Evolutionary conservation across 129 eudicot genomes (phyloP), one percentile per base, ranked within the genome.

Genomic region (Chrysanthemum lavandulifolium): DNA sequence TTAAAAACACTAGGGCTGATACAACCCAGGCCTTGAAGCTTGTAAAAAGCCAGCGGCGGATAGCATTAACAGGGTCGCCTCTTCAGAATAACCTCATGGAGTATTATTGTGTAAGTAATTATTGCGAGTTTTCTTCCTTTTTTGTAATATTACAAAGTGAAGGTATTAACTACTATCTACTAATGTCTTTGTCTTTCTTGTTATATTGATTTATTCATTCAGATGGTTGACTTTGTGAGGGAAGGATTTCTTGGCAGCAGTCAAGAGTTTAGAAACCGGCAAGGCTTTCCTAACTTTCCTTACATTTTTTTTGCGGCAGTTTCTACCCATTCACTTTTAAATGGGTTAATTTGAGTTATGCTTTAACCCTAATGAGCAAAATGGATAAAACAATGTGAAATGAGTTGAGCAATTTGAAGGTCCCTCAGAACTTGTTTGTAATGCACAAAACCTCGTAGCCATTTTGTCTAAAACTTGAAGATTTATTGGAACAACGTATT

Each of bases 181-280:
- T 51, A 53, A 48, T 10, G 5, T 9, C 56, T 13, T 25, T 45
- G 58, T 29, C 54, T 25, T 16, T 61, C 14, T 76, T 56, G 65
- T 61, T 61, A 21, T 82, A 7, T 13, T 52, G 53, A 43, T 45
- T 69, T 58, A 53, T 79, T 47, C 56, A 27, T 8, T 10, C 90
- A 94, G 99, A 94, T 94, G 99, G 99, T 94, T 79, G 97, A 94
- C 78, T 94, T 94, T 81, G 99, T 94, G 67, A 88, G 99, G 76
- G 97, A 94, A 83, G 99, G 99, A 77, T 94, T 94, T 79, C 97
- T 90, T 7, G 99, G 99, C 50, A 88, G 93, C 80, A 88, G 91
- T 73, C 96, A 84, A 67, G 99, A 94, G 82, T 94, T 94, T 59
- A 83, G 96, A 81, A 94, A 94, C 80, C 91, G 99, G 99, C 61